Conservation (phyloP, 345 rosid species). For the Cardamine occulta region DNA sequence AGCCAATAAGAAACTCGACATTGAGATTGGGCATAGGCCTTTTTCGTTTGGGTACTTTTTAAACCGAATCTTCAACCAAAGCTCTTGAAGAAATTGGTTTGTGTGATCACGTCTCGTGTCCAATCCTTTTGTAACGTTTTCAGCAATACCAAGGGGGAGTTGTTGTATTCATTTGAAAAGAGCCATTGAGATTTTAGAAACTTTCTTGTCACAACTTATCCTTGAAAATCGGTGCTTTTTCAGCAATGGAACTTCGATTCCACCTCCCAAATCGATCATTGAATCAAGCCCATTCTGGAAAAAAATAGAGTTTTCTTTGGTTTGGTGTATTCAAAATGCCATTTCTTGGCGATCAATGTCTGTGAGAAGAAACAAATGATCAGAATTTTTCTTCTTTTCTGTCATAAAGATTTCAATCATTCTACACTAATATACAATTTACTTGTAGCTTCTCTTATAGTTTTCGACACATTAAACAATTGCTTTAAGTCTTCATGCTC, state of each 20-base stretch:
- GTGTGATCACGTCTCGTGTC: neutral
- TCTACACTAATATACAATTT: neutral
- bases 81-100: slow-evolving; percentile 25
- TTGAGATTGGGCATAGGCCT: too few species aligned
- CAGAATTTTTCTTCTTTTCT: neutral
- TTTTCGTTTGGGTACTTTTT: too few species aligned
- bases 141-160: neutral
- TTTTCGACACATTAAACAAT: slow-evolving; percentile 63
- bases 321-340: slow-evolving; percentile 64
- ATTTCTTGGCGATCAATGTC: slow-evolving; percentile 62
- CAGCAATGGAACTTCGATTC: slow-evolving; percentile 55
- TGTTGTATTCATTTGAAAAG: slow-evolving; percentile 31
- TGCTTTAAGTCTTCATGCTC: slow-evolving; percentile 78
- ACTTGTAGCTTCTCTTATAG: slow-evolving; percentile 75
- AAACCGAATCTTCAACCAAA: slow-evolving; percentile 30
- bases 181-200: slow-evolving; percentile 55
- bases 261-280: slow-evolving; percentile 41
- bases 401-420: neutral
- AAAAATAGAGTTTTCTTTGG: slow-evolving; percentile 64
- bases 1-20: neutral
- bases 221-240: slow-evolving; percentile 40
- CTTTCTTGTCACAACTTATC: slow-evolving; percentile 38
- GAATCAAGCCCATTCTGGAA: slow-evolving; percentile 48
- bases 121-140: neutral
- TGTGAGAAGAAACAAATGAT: slow-evolving; percentile 25